phyloP scores from a whole-genome alignment of 345 rosid species.

The Eutrema yunnanense region DNA sequence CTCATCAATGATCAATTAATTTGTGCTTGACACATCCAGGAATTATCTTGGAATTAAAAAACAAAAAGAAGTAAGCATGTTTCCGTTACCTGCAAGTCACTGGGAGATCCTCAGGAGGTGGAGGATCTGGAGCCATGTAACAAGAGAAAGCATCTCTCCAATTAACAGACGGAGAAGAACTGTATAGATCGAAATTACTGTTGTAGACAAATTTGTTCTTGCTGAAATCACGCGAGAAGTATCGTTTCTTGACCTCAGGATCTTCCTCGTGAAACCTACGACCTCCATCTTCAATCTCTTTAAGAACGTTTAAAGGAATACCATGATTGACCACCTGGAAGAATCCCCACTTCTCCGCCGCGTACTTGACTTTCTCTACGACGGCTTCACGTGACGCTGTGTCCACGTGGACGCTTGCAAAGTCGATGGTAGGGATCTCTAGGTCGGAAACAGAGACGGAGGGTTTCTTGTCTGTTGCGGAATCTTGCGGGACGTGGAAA shows the following conservation, averaged over 20 bases:
- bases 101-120: slow-evolving; percentile 38
- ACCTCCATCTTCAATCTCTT: slow-evolving; percentile 11
- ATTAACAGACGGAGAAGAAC: slow-evolving; percentile 20
- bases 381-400: not conserved
- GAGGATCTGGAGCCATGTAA: slow-evolving; percentile 36
- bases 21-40: no score
- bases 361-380: slow-evolving; percentile 18
- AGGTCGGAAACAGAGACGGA: not conserved
- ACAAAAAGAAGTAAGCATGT: no score
- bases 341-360: slow-evolving; percentile 26
- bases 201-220: slow-evolving; percentile 20
- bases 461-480: not conserved
- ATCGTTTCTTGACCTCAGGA: slow-evolving; percentile 12
- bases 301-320: slow-evolving; percentile 23
- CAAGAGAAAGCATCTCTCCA: slow-evolving; percentile 47
- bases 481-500: slow-evolving; percentile 2
- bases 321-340: slow-evolving; percentile 48
- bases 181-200: slow-evolving; percentile 36
- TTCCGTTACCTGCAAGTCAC: slow-evolving; percentile 33
- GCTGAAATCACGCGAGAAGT: not conserved
- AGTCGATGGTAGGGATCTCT: slow-evolving; percentile 32
- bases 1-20: not conserved
- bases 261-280: slow-evolving; percentile 18
- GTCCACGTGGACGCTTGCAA: slow-evolving; percentile 15
- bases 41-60: no score